Conservation (phyloP, 2,329 filamentous ascomycete genomes). For the Beauveria australis region DNA sequence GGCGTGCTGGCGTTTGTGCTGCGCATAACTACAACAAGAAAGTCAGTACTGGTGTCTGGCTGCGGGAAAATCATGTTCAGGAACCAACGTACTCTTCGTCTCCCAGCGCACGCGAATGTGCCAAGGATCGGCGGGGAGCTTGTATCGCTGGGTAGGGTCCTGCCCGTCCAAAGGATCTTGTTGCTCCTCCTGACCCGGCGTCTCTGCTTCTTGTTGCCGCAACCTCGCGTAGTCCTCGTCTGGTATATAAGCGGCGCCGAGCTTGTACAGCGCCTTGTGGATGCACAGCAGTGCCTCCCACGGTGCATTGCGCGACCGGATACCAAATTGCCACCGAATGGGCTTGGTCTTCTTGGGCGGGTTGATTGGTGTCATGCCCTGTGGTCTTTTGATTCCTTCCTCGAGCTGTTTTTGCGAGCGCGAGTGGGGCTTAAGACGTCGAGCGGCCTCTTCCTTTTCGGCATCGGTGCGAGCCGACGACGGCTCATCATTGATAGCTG, state of each 20-base stretch:
- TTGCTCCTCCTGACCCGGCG: slow-evolving; percentile 30
- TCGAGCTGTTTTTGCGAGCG: slow-evolving; percentile 63
- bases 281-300: slow-evolving; percentile 93
- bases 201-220: slow-evolving; percentile 24
- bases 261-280: slow-evolving; percentile 80
- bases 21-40: slow-evolving; percentile 27
- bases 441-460: slow-evolving; percentile 73
- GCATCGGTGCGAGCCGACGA: slow-evolving; percentile 51
- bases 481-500: slow-evolving; percentile 39
- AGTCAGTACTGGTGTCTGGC: not conserved
- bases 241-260: slow-evolving; percentile 80
- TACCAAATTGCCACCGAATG: slow-evolving; percentile 96
- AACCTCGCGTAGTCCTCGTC: slow-evolving; percentile 47
- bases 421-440: slow-evolving; percentile 78
- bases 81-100: slow-evolving; percentile 61
- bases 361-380: slow-evolving; percentile 54
- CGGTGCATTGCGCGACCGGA: slow-evolving; percentile 85
- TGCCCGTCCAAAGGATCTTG: slow-evolving; percentile 28
- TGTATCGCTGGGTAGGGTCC: slow-evolving; percentile 58
- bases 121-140: slow-evolving; percentile 89
- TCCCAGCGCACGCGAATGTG: slow-evolving; percentile 85
- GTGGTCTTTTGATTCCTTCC: slow-evolving; percentile 49
- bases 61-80: not conserved
- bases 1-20: slow-evolving; percentile 22
- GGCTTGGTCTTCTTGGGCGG: slow-evolving; percentile 66